These are phyloP conservation scores for Salix viminalis DNA, from an alignment of 345 rosid genomes.

Conservation along the genomic window DNA sequence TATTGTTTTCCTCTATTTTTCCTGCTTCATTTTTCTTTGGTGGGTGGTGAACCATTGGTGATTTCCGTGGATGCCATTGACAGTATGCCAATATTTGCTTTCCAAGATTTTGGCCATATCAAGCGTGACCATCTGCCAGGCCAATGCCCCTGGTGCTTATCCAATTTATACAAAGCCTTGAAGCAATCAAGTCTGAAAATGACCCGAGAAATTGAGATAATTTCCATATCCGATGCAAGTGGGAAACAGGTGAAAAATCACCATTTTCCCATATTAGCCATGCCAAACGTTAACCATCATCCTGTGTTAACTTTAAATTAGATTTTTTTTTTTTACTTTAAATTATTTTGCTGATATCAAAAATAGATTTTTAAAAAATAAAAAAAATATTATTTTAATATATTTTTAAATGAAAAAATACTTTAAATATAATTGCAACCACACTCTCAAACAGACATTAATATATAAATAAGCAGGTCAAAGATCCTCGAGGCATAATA, in stretches of 20 bases:
- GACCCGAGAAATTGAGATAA: background rate
- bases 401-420: too few relatives aligned
- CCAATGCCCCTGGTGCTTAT: background rate
- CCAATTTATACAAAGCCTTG: background rate
- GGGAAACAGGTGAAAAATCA: background rate
- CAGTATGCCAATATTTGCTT: background rate
- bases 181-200: background rate
- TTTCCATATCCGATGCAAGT: background rate
- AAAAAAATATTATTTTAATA: too few relatives aligned
- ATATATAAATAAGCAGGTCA: background rate
- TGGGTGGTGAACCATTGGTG: background rate
- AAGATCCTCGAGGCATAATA: background rate
- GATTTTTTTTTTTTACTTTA: too few relatives aligned
- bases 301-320: too few relatives aligned
- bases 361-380: too few relatives aligned
- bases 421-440: too few relatives aligned
- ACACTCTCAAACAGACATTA: too few relatives aligned
- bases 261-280: background rate
- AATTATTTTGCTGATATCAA: too few relatives aligned
- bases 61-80: too few relatives aligned
- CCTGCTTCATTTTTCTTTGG: background rate
- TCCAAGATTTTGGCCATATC: background rate
- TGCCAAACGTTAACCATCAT: background rate
- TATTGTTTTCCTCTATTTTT: background rate
- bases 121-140: background rate